Base-by-base conservation (phyloP, 2,329 filamentous ascomycete genomes). In the Fusarium decemcellulare region DNA sequence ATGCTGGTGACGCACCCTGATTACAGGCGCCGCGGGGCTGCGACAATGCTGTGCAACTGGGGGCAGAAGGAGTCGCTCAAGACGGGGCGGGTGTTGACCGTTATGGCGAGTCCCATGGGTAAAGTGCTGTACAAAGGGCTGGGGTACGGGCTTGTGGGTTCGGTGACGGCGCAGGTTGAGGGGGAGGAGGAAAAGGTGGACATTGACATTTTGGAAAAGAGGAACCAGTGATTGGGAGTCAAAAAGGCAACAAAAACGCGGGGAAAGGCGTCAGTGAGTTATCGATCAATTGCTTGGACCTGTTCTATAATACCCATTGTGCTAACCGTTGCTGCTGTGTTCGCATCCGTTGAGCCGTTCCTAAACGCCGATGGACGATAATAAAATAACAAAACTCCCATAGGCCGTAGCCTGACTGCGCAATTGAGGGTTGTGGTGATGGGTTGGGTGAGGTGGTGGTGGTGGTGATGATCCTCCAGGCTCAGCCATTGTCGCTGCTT, bases 1-100 rank as follows among this genome's bases (percentile, higher is more conserved):
- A 48, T 42, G 2, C 30, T 51, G 8, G 18, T 63, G 4, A 65
- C 46, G 0, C 59, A 63, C 9, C 46, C 62, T 4, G 52, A 39
- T 4, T 65, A 59, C 32, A 39, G 53, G 1, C 10, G 40, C 4
- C 42, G 16, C 6, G 52, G 60, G 1, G 60, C 62, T 23, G 46
- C 30, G 6, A 48, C 39, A 8, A 64, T 64, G 60, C 30, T 65
- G 1, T 64, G 53, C 8, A 18, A 64, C 30, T 65, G 40, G 62
- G 50, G 60, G 6, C 54, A 51, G 12, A 23, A 64, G 2, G 46
- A 63, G 3, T 51, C 46, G 3, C 3, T 34, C 0, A 30, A 16
- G 3, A 40, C n/a, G 7, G 18, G 37, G 3, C 37, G 37, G 4
- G 16, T 30, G 2, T 14, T 63, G 9, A 48, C 32, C 2, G 16